These are phyloP conservation scores for Xylogone sp. DNA, from an alignment of 2,329 filamentous ascomycete genomes.

Conservation along the genomic window DNA sequence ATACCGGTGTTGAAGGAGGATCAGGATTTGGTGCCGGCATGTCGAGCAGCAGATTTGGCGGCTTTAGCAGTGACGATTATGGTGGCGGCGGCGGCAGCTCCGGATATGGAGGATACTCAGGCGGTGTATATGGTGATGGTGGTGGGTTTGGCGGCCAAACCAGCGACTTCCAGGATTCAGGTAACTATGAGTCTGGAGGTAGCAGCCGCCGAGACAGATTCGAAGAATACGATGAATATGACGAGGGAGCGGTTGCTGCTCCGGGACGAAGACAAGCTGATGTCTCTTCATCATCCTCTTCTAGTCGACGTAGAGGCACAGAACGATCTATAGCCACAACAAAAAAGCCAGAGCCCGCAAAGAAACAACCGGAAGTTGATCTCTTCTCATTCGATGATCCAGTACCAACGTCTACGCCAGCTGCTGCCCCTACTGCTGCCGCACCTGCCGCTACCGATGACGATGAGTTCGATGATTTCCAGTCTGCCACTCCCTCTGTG, in stretches of 20 bases:
- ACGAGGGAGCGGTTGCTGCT: conserved; percentile 64
- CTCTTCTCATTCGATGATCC: conserved; percentile 90
- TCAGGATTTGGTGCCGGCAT: conserved; percentile 53
- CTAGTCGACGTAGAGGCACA: conserved; percentile 33
- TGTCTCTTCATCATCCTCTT: conserved; percentile 17
- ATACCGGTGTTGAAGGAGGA: conserved; percentile 88
- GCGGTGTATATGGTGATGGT: conserved; percentile 89
- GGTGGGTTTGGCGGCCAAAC: conserved; percentile 83
- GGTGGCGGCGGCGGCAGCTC: conserved; percentile 62
- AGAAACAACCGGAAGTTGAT: conserved; percentile 86
- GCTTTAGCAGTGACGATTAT: conserved; percentile 78
- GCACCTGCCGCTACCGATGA: conserved; percentile 39
- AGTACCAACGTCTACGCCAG: conserved; percentile 40
- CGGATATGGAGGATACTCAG: conserved; percentile 60
- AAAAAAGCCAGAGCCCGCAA: conserved; percentile 68
- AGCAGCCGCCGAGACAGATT: conserved; percentile 72
- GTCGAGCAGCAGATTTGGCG: conserved; percentile 64
- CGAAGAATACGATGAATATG: conserved; percentile 95
- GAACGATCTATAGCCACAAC: conserved; percentile 45
- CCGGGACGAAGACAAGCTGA: conserved; percentile 32
- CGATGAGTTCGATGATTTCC: conserved; percentile 91
- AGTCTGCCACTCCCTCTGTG: conserved; percentile 68
- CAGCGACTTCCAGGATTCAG: conserved; percentile 64
- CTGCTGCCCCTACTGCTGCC: conserved; percentile 38
- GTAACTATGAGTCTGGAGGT: conserved; percentile 19